A percentile compares a stretch with the other conserved stretches of the same genome.
Evolutionary conservation across 2,329 filamentous ascomycete genomes (phyloP).

Genomic region (Paecilomyces formosus): DNA sequence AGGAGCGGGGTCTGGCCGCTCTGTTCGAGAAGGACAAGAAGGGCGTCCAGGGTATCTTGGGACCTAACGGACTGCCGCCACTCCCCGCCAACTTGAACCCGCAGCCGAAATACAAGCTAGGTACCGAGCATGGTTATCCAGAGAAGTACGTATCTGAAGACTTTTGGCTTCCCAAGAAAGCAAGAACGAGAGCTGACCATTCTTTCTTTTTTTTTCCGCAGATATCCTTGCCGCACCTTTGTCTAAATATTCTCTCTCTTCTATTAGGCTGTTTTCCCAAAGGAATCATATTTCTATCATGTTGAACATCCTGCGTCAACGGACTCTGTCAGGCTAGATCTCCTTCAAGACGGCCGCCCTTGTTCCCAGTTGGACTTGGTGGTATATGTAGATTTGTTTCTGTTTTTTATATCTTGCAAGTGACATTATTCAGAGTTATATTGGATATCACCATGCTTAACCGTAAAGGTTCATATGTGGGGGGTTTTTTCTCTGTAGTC

Average conservation of each 20-base stretch:
- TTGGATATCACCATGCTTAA: too few species aligned
- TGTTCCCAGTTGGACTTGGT: neutral
- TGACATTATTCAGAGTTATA: neutral
- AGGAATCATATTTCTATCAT: neutral
- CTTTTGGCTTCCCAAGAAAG: conserved; percentile 9
- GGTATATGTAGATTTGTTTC: neutral
- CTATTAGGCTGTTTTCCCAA: neutral
- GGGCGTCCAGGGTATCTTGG: conserved; percentile 54
- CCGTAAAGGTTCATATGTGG: neutral
- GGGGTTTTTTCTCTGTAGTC: neutral
- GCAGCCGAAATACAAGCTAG: conserved; percentile 57
- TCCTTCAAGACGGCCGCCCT: neutral
- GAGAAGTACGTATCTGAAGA: conserved; percentile 49
- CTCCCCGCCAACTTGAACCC: conserved; percentile 64
- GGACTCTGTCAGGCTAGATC: neutral
- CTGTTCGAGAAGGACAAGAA: conserved; percentile 62
- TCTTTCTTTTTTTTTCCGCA: conserved; percentile 9
- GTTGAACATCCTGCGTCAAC: neutral
- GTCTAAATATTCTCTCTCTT: conserved; percentile 19
- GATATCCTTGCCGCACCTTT: conserved; percentile 42
- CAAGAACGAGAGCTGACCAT: conserved; percentile 34
- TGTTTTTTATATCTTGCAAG: neutral
- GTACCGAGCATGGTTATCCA: conserved; percentile 59
- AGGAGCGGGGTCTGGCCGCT: conserved; percentile 62
- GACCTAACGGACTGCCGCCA: conserved; percentile 77